These are phyloP conservation scores for Backusella liffmaniae DNA, from an alignment of 192 early-diverging fungal species.

Conservation along the genomic window DNA sequence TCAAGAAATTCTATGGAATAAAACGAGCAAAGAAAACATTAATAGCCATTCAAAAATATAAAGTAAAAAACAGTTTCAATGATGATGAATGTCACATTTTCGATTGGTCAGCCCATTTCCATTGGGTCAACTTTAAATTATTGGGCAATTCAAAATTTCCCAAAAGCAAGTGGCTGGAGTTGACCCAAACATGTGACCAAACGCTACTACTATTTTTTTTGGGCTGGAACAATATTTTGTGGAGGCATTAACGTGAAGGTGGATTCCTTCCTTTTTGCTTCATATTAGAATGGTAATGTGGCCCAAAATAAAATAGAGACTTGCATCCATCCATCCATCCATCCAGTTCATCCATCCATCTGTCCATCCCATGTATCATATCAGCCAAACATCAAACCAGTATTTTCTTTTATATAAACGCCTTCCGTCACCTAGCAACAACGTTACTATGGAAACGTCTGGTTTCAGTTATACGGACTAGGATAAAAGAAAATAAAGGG, in stretches of 20 bases:
- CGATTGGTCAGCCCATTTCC: not conserved
- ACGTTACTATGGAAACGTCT: not conserved
- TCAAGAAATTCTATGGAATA: no score
- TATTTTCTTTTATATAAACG: not conserved
- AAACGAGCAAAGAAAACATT: no score
- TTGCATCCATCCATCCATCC: conserved; percentile 8
- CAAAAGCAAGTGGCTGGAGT: not conserved
- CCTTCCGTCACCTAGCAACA: not conserved
- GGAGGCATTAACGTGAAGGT: not conserved
- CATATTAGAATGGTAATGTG: conserved; percentile 4
- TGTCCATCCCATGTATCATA: not conserved
- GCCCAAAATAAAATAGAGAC: not conserved
- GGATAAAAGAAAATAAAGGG: not conserved
- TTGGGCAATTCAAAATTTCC: not conserved
- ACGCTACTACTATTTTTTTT: not conserved
- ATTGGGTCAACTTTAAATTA: not conserved
- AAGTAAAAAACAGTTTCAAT: no score
- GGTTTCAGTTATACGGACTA: not conserved
- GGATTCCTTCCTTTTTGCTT: conserved; percentile 6
- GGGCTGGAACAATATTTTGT: not conserved
- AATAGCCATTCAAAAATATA: no score
- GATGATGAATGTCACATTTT: not conserved
- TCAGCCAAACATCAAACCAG: not conserved
- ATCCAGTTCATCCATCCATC: not conserved
- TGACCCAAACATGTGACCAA: not conserved